Evolutionary conservation across 257 asterid species (phyloP).

Genomic region (Schizonepeta tenuifolia): DNA sequence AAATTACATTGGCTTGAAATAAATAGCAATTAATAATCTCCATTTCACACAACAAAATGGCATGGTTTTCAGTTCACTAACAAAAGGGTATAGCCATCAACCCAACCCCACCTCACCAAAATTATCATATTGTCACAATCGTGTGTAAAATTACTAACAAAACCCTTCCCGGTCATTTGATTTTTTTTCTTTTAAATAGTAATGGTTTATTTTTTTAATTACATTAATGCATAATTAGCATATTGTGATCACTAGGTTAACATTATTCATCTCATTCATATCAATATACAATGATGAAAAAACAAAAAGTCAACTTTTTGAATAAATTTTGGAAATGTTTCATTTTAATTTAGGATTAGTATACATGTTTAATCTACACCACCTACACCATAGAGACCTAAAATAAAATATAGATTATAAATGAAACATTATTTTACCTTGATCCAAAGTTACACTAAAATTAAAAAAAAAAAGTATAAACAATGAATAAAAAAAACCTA

Average conservation of each 20-base stretch:
- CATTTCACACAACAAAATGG: constrained; percentile 15
- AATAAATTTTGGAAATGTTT: neutral
- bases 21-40: constrained; percentile 21
- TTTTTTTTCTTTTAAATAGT: neutral
- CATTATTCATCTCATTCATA: neutral
- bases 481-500: neutral
- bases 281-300: too few relatives aligned
- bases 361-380: neutral
- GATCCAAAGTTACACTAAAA: too few relatives aligned
- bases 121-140: constrained; percentile 8
- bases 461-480: too few relatives aligned
- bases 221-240: neutral
- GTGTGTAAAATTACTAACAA: neutral
- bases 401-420: neutral
- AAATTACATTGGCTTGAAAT: constrained; percentile 14
- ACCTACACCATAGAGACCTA: neutral
- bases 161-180: neutral
- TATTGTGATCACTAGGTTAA: too few relatives aligned
- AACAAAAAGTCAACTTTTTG: neutral
- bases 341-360: neutral
- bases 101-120: constrained; percentile 21
- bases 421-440: neutral
- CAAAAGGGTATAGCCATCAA: neutral
- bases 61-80: constrained; percentile 1
- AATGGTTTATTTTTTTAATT: neutral